Base-by-base conservation (phyloP, 1,284 basidiomycete genomes). In the Ceraceosorus guamensis region DNA sequence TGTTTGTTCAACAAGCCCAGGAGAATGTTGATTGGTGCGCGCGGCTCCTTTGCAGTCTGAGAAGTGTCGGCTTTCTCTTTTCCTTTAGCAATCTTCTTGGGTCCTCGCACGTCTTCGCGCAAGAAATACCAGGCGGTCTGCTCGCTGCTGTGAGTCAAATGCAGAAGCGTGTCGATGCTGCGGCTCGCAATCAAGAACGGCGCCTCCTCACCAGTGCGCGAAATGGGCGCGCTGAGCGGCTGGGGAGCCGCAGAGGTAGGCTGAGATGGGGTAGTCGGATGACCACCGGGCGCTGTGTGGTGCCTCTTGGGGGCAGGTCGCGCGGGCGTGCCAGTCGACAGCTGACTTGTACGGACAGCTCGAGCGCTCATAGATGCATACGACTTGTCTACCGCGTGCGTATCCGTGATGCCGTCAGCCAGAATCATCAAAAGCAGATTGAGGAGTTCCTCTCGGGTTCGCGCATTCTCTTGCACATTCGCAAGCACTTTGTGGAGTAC, bases 401-500 rank as follows among this genome's bases (percentile, higher is more conserved):
- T 82, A 75, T 97, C 95, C 11, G 88, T 89, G 0, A 91, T 88
- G 14, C 93, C 93, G 68, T 96, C 95, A 76, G 96, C 90, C 4
- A 98, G 80, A 60, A 98, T 90, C 61, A 85, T 87, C 10, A 99
- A 81, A 16, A 99, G 82, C 32, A 96, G 82, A 72, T 91, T 92
- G 79, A 98, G 88, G 32, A 98, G 81, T 68, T 99, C 95, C 3
- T 84, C 85, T 18, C 93, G 84, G 1, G 92, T 93, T 75, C 88
- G 90, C 2, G 84, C 81, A 76, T 99, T 98, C 79, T 98, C 91
- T 77, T 91, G 97, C 4, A 99, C 81, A 75, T 98, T 93, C 62
- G 89, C 86, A 32, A 99, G 84, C 2, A 97, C 87, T 75, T 88
- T 88, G 78, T 91, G 88, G 18, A 99, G 81, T 24, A 87, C 80